Evolutionary conservation across 2,329 filamentous ascomycete genomes (phyloP).

Genomic region (Verticillium albo-atrum): DNA sequence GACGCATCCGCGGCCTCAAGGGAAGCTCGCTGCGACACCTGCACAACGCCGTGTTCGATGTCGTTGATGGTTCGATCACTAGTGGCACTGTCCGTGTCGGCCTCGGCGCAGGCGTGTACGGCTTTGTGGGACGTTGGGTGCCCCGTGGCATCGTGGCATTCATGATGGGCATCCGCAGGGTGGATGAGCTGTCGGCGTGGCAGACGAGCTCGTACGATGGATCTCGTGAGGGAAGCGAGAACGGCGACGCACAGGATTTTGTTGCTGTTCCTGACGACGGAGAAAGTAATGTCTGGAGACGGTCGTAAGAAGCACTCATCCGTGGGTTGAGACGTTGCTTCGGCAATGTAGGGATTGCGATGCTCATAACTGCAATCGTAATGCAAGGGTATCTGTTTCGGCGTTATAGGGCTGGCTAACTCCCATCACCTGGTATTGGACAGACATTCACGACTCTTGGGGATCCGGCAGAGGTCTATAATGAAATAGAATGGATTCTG

Average conservation of each 20-base stretch:
- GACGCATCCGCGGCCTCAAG: slow-evolving; percentile 53
- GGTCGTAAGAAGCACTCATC: slow-evolving; percentile 9
- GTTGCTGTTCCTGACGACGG: slow-evolving; percentile 42
- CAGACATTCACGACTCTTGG: neutral
- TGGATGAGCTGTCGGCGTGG: slow-evolving; percentile 53
- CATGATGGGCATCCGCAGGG: slow-evolving; percentile 80
- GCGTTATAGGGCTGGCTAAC: neutral
- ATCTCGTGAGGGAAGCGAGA: slow-evolving; percentile 29
- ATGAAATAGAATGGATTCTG: slow-evolving; percentile 13
- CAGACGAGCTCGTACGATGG: slow-evolving; percentile 37
- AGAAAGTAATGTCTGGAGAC: slow-evolving; percentile 39
- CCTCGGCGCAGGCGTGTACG: slow-evolving; percentile 78
- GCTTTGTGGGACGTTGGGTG: slow-evolving; percentile 76
- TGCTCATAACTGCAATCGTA: too few relatives aligned
- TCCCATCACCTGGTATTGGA: neutral
- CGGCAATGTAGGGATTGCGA: neutral
- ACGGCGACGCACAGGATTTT: slow-evolving; percentile 36
- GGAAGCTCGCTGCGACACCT: slow-evolving; percentile 74
- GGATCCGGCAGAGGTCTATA: neutral
- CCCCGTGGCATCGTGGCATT: slow-evolving; percentile 77
- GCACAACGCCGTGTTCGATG: slow-evolving; percentile 86
- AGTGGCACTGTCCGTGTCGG: slow-evolving; percentile 71
- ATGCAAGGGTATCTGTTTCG: neutral
- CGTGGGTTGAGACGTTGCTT: neutral
- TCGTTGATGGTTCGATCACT: slow-evolving; percentile 63